Evolutionary conservation across 768 basidiomycete species (phyloP), one percentile per base, ranked within the genome.

Genomic region (Dioszegia crocea): DNA sequence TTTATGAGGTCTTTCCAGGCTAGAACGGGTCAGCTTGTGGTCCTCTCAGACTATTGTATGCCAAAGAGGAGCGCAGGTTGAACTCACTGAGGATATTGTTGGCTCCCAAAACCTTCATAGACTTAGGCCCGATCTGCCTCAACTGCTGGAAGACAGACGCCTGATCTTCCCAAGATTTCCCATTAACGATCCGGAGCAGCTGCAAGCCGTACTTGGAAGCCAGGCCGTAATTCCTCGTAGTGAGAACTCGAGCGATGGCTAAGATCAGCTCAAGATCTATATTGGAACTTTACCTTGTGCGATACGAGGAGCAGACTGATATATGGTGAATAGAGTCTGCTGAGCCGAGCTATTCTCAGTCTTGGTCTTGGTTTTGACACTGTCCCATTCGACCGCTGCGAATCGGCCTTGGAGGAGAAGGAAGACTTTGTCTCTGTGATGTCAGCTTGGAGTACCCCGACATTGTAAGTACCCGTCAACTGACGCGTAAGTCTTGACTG

Each of bases 121-220:
- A 57, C 49, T 56, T 68, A 4, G 71, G 59, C 40, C 70, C 94
- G 40, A 98, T 86, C n/a, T 86, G 84, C 31, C 88, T 85, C 49
- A 98, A 82, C 74, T 98, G 94, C 14, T 88, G 83, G 54, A 98
- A 82, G 6, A 94, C 87, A 14, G 86, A 79, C 4, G 91, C 85
- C 19, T 88, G 80, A 67, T 91, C 87, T 67, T 97, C 93, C 94
- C 94, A 98, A 41, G 90, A 86, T 66, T 87, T 91, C 3, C 89
- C 89, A 52, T 80, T 82, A 36, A 97, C 70, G 64, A 86, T 88
- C 11, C 93, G 86, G 24, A 87, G 76, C 85, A 91, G 70, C 76
- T 93, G 89, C 12, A 94, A 79, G 0, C 87, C 86, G 59, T 86
- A 73, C 68, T 87, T 87, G 24, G 87, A 77, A 56, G 87, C 84